Base-by-base conservation (phyloP, 2,329 filamentous ascomycete species). In the Alternaria gaisen region DNA sequence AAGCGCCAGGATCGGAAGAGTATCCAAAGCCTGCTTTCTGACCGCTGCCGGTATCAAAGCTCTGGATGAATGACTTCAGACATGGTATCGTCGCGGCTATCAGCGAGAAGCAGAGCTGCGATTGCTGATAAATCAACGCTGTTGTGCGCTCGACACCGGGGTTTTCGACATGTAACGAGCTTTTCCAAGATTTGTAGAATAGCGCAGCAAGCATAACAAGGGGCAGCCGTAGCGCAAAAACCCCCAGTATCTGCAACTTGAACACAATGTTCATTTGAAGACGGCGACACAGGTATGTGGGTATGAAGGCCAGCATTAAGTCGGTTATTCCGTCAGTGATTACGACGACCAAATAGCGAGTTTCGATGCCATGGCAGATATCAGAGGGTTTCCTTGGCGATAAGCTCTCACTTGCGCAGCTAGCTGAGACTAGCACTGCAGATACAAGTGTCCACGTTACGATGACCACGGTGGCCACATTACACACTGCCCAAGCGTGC, bases 181-280 rank as follows among this genome's bases (percentile, higher is more conserved):
- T 30, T 1, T n/a, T 46, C 42, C 42, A 46, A 0, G 42, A 28
- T 0, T 5, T 7, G 42, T 46, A 46, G 42, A 46, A 46, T 26
- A 46, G 2, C 0, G 24, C 42, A 10, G 42, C 42, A 18, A 70
- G 56, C 1, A 57, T 41, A 6, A 71, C 16, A 2, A 71, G 58
- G 1, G 67, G 70, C n/a, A 72, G 28, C 0, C 73, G 68, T 20
- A 71, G 57, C 12, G 66, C 60, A 40, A 77, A 77, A 3, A 72
- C 61, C 0, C 65, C 58, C 3, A 72, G 41, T n/a, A 77, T 70
- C 46, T 73, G 71, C 6, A 74, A 11, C 52, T 77, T 77, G 36
- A 72, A 57, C 4, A 7, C 6, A 3, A 59, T 18, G 3, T 58
- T 57, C 73, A 76, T 76, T 18, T 74, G 70, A 3, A 77, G 64